Conservation (phyloP, 2,329 filamentous ascomycete species). For the Dendryphion nanum region DNA sequence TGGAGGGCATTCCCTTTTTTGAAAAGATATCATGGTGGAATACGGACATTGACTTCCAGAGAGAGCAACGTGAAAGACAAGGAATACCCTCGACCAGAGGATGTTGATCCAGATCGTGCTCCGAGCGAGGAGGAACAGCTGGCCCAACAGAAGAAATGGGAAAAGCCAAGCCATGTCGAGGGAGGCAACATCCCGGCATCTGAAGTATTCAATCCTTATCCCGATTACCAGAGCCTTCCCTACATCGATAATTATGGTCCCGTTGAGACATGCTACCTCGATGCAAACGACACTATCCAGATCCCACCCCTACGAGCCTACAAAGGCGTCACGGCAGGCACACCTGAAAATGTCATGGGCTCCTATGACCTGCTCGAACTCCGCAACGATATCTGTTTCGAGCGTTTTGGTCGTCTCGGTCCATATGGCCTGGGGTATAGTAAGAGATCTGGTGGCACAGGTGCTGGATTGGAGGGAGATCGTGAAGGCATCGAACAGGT, state of each 20-base stretch:
- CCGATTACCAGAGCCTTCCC: slow-evolving; percentile 57
- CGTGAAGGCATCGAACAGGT: slow-evolving; percentile 75
- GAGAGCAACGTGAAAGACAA: slow-evolving; percentile 63
- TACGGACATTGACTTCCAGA: slow-evolving; percentile 67
- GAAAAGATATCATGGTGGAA: slow-evolving; percentile 84
- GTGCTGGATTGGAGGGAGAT: slow-evolving; percentile 82
- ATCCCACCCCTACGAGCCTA: slow-evolving; percentile 73
- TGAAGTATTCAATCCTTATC: slow-evolving; percentile 65
- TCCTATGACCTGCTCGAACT: slow-evolving; percentile 79
- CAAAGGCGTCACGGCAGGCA: slow-evolving; percentile 75
- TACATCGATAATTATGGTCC: slow-evolving; percentile 58
- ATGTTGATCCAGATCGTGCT: slow-evolving; percentile 38
- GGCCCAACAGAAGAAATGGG: slow-evolving; percentile 30
- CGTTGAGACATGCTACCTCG: slow-evolving; percentile 75
- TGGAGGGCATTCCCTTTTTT: slow-evolving; percentile 89
- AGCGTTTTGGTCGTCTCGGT: slow-evolving; percentile 82
- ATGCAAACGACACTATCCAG: slow-evolving; percentile 62
- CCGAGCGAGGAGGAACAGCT: slow-evolving; percentile 16
- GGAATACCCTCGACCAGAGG: slow-evolving; percentile 72
- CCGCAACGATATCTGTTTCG: slow-evolving; percentile 86
- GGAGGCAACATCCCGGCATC: slow-evolving; percentile 26
- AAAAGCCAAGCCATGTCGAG: slow-evolving; percentile 10
- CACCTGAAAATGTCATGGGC: slow-evolving; percentile 82
- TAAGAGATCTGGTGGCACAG: slow-evolving; percentile 71
- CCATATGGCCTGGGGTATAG: slow-evolving; percentile 91